These are phyloP conservation scores for Colletotrichum lentis DNA, from an alignment of 2,329 filamentous ascomycete genomes.

Conservation along the genomic window DNA sequence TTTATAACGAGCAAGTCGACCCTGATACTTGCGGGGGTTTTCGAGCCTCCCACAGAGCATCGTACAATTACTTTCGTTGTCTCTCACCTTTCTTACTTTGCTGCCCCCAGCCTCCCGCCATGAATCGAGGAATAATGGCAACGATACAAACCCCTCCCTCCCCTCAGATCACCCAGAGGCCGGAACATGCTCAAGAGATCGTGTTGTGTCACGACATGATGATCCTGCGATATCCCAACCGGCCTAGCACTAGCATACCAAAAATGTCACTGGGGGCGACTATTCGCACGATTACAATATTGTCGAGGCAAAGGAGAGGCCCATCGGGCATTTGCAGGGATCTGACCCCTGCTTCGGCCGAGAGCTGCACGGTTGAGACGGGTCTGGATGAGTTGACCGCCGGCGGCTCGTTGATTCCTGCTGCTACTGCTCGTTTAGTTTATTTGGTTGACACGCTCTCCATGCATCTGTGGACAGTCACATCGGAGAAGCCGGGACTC, in stretches of 20 bases:
- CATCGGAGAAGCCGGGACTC: neutral
- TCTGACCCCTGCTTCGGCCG: constrained; percentile 28
- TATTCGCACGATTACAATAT: neutral
- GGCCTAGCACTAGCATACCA: neutral
- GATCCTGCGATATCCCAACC: neutral
- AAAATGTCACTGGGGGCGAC: neutral
- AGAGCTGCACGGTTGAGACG: constrained; percentile 12
- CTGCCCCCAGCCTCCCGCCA: neutral
- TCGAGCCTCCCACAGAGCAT: neutral
- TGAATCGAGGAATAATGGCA: neutral
- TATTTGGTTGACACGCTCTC: neutral
- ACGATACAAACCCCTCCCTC: neutral
- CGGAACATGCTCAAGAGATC: neutral
- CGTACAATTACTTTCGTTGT: neutral
- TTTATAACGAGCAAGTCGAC: neutral
- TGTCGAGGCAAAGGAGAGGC: neutral
- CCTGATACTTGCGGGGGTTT: neutral
- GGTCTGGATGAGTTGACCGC: neutral
- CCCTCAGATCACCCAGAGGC: neutral
- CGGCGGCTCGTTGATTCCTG: neutral
- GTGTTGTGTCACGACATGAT: neutral
- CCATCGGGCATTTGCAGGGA: neutral
- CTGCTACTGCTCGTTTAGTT: neutral
- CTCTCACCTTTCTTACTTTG: neutral
- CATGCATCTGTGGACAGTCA: constrained; percentile 8